A percentile compares a stretch with the other conserved stretches of the same genome.
Evolutionary conservation across 768 basidiomycete genomes (phyloP).

Genomic region (Trametes meyenii): DNA sequence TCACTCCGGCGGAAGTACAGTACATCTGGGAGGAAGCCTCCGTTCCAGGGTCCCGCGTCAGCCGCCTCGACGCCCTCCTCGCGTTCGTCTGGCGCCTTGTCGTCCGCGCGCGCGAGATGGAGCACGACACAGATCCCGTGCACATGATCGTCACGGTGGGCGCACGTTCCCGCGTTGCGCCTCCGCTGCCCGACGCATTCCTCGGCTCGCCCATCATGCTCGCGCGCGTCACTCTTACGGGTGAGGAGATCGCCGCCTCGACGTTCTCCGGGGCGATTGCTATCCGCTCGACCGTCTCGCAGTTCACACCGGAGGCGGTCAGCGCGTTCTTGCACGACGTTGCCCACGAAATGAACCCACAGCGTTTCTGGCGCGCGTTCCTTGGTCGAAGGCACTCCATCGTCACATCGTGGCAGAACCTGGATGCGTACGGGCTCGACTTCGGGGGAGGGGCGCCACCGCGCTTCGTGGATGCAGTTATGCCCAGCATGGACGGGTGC

Average conservation of each 20-base stretch:
- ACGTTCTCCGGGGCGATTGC: slow-evolving; percentile 25
- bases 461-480: slow-evolving; percentile 35
- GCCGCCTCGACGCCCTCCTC: slow-evolving; percentile 41
- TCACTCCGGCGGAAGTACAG: slow-evolving; percentile 30
- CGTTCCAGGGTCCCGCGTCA: slow-evolving; percentile 21
- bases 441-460: slow-evolving; percentile 35
- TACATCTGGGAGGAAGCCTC: slow-evolving; percentile 37
- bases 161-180: slow-evolving; percentile 28
- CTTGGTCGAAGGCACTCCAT: slow-evolving; percentile 38
- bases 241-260: slow-evolving; percentile 6
- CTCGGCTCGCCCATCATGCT: slow-evolving; percentile 41
- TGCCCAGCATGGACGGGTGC: slow-evolving; percentile 40
- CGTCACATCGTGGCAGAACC: slow-evolving; percentile 39
- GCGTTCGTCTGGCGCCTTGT: slow-evolving; percentile 42
- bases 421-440: slow-evolving; percentile 39
- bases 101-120: slow-evolving; percentile 34
- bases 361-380: slow-evolving; percentile 40
- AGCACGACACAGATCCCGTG: slow-evolving; percentile 26
- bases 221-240: slow-evolving; percentile 29
- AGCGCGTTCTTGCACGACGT: slow-evolving; percentile 39
- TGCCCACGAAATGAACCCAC: slow-evolving; percentile 35
- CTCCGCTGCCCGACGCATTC: slow-evolving; percentile 29
- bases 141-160: slow-evolving; percentile 36
- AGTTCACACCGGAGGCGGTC: slow-evolving; percentile 33
- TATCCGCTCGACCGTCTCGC: slow-evolving; percentile 33